Evolutionary conservation across 441 rosid species (phyloP).

Genomic region (Jatropha podagrica): DNA sequence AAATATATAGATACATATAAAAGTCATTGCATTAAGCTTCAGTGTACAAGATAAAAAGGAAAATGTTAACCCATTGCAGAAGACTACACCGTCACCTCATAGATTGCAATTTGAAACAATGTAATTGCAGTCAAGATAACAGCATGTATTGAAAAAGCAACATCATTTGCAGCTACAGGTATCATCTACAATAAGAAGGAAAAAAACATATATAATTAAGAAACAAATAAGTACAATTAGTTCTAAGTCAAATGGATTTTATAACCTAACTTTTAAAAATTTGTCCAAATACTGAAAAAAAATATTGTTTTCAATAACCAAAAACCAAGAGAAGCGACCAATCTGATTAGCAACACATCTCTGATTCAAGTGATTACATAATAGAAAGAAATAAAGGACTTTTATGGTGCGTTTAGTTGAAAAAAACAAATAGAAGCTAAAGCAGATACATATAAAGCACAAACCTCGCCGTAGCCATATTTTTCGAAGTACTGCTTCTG

Average conservation of each 20-base stretch:
- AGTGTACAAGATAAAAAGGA: neutral
- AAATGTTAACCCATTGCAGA: neutral
- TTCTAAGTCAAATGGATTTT: neutral
- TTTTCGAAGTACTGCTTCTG: constrained; percentile 76
- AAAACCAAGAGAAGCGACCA: neutral
- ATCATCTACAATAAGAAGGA: constrained; percentile 63
- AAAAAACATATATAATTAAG: constrained; percentile 7
- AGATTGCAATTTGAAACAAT: constrained; percentile 71
- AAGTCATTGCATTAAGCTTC: constrained; percentile 7
- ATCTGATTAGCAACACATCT: no score
- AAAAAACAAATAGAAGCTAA: neutral
- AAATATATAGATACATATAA: neutral
- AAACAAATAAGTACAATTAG: neutral
- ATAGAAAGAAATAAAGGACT: neutral
- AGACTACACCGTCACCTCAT: constrained; percentile 50
- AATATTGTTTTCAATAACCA: no score
- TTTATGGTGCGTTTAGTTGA: neutral
- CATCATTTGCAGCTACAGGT: constrained; percentile 96
- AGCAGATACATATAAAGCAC: neutral
- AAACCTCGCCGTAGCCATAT: constrained; percentile 68
- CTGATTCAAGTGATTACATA: no score
- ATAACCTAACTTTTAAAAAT: no score
- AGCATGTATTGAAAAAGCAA: constrained; percentile 93
- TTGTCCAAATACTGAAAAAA: no score
- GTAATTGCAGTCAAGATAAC: constrained; percentile 65